Base-by-base conservation (phyloP, 179 eudicot genomes). In the Nepenthes alata region DNA sequence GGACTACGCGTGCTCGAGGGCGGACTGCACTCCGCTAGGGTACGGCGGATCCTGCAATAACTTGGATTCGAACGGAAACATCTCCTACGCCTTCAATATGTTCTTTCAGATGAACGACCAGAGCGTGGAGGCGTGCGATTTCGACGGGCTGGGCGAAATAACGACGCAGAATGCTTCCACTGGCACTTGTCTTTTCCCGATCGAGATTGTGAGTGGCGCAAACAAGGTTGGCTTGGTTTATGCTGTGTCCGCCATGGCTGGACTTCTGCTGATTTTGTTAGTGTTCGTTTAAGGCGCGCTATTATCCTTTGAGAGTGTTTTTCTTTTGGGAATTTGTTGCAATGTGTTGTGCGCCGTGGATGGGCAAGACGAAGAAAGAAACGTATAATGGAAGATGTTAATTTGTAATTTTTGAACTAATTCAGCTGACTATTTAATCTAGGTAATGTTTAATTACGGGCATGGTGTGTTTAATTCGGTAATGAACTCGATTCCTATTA, bases 51-150 rank as follows among this genome's bases (percentile, higher is more conserved):
- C 85, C 0, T 89, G 95, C 53, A 67, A 69, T 16, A 34, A 62
- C 44, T 52, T 89, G 63, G 75, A 76, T 44, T 37, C 8, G 0
- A 55, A 3, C 0, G 79, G 75, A 2, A 77, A 77, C 37, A 65
- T 69, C 37, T 84, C 91, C 0, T 89, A 79, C 35, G 95, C 91
- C 9, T 86, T 84, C 58, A 89, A 89, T 65, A 75, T 68, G 61
- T 89, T 53, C 61, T 89, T 77, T 64, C 96, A 89, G 59, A 71
- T 77, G 75, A 61, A 76, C 1, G 74, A 83, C 39, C 96, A 89
- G 64, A 69, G 73, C 53, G 77, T 77, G 0, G 82, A 68, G 44
- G 84, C 89, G 0, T 88, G 96, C 53, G 61, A 75, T 14, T 88
- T 88, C 36, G 64, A 73, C 1, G 84, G 89, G 3, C 67, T 77